These are phyloP conservation scores for Rutstroemia sp. DNA, from an alignment of 2,329 filamentous ascomycete species.

Conservation along the genomic window DNA sequence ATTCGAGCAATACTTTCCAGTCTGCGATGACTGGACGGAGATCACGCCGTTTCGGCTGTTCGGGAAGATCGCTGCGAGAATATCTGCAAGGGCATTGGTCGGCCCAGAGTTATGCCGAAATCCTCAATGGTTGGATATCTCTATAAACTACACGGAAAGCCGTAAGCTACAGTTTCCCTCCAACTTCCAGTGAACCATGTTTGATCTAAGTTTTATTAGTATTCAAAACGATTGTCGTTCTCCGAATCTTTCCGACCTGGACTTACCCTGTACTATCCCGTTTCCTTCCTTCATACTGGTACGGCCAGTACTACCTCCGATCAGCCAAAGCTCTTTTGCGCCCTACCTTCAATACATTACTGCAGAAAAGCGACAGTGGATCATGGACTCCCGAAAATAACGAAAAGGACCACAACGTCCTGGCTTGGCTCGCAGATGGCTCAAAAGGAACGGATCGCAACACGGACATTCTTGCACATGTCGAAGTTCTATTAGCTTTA, in stretches of 20 bases:
- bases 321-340: no score
- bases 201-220: background rate
- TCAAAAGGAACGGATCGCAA: background rate
- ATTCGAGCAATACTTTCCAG: background rate
- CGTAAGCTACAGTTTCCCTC: background rate
- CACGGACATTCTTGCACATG: background rate
- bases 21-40: background rate
- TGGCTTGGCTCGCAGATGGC: background rate
- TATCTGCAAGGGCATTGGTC: background rate
- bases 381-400: no score
- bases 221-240: background rate
- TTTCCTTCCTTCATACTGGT: background rate
- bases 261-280: background rate
- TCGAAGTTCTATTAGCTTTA: slow-evolving; percentile 24
- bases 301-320: background rate
- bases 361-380: no score
- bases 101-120: background rate
- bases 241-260: slow-evolving; percentile 2
- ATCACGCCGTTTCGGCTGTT: background rate
- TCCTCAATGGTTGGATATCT: background rate
- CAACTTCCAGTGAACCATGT: background rate
- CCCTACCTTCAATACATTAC: no score
- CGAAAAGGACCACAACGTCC: background rate
- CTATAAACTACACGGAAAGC: background rate
- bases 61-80: background rate